Evolutionary conservation across 2,329 filamentous ascomycete species (phyloP).

Genomic region (Ophiocordyceps camponoti-saundersi): DNA sequence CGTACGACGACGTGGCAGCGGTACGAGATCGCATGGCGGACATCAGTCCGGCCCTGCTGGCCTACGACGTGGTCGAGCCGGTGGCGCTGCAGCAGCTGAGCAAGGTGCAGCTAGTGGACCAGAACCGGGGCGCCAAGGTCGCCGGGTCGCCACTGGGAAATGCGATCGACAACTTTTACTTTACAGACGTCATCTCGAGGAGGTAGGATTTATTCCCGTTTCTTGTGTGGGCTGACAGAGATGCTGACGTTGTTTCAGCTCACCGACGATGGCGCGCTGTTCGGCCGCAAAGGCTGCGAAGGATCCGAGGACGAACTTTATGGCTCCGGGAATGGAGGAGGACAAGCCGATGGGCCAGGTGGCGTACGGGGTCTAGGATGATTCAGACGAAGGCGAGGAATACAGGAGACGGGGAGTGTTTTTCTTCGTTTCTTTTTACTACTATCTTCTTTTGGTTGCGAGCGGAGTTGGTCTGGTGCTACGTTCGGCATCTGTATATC

Average conservation of each 20-base stretch:
- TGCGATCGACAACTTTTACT: conserved; percentile 91
- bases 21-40: conserved; percentile 89
- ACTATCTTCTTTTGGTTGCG: conserved; percentile 14
- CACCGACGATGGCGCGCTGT: conserved; percentile 95
- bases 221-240: conserved; percentile 1
- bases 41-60: conserved; percentile 76
- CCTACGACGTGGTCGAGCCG: conserved; percentile 83
- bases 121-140: conserved; percentile 77
- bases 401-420: conserved; percentile 8
- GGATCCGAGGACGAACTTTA: conserved; percentile 63
- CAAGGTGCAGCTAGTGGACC: conserved; percentile 89
- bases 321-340: conserved; percentile 53
- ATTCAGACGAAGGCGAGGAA: background rate
- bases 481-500: conserved; percentile 17
- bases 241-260: conserved; percentile 38
- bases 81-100: conserved; percentile 57
- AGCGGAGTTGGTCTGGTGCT: conserved; percentile 10
- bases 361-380: conserved; percentile 30
- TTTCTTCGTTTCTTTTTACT: conserved; percentile 19
- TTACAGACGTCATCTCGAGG: conserved; percentile 92
- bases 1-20: conserved; percentile 82
- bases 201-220: conserved; percentile 42
- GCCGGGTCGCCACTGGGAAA: conserved; percentile 62
- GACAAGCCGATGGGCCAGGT: conserved; percentile 44
- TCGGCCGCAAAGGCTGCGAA: conserved; percentile 78